Evolutionary conservation across 2,329 filamentous ascomycete species (phyloP), one percentile per base, ranked within the genome.

Genomic region (Claviceps maximensis): DNA sequence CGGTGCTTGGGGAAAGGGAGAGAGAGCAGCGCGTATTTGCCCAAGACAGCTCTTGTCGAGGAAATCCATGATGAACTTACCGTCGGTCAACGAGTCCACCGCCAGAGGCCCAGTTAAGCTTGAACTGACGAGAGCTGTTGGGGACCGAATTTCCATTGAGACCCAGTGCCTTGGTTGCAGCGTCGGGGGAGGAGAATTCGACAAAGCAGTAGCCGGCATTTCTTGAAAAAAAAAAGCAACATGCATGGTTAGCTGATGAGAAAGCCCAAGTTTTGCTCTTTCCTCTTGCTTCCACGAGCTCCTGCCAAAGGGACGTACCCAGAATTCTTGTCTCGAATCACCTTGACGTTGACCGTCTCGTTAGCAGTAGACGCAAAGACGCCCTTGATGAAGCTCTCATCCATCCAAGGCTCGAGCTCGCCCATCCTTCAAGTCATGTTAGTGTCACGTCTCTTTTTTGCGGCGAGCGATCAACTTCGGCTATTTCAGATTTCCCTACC

Each of bases 161-260:
- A 47, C 77, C 76, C n/a, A 98, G 79, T 40, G 93, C 93, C 76
- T 95, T 96, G 63, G 82, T 85, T 44, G 93, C 93, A 55, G 90
- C 87, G 41, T 90, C 88, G 10, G 89, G 78, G 61, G 77, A 84
- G 53, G 80, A 66, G 64, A 98, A 98, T 68, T 97, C 93, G 63
- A 97, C 89, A 70, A 98, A 98, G 74, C 91, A 98, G 74, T 98
- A 98, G 56, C 93, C 93, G 58, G 93, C 93, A 69, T 96, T 98
- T 63, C 89, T 95, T 25, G 15, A 36, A 21, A 19, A 13, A 2
- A 17, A 29, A 29, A 29, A 29, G 3, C 10, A 3, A 33, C 7
- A 9, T 10, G 25, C 15, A 45, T 5, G 27, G 29, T 51, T 45
- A 51, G 49, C 33, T 29, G 23, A 19, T 15, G 15, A 2, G 7